phyloP scores from a whole-genome alignment of 2,329 filamentous ascomycete genomes.

The Neonectria punicea region DNA sequence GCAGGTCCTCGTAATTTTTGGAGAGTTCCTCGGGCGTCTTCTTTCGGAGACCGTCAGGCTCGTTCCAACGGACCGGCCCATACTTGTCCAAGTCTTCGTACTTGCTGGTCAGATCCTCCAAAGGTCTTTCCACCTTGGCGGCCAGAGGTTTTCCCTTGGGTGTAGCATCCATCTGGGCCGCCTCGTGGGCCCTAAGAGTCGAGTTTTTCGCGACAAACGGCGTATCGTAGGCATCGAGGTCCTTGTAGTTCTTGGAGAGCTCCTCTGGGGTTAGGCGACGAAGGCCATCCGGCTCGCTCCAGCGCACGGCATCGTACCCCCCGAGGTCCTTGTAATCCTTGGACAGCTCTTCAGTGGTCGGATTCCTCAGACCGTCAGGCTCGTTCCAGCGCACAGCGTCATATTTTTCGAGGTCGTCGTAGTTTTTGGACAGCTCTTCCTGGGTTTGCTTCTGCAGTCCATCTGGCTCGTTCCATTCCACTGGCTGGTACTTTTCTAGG shows the following conservation, averaged over 20 bases:
- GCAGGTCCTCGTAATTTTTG: conserved; percentile 53
- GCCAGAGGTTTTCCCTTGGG: conserved; percentile 51
- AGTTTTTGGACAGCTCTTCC: conserved; percentile 50
- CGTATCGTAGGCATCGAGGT: conserved; percentile 50
- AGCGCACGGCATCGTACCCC: conserved; percentile 49
- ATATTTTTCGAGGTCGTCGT: conserved; percentile 51
- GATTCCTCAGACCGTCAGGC: conserved; percentile 44
- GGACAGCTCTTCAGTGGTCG: conserved; percentile 47
- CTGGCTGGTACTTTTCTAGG: conserved; percentile 51
- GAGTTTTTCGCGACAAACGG: conserved; percentile 50
- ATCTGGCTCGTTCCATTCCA: conserved; percentile 49
- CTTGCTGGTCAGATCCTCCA: conserved; percentile 43
- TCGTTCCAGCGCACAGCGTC: conserved; percentile 45
- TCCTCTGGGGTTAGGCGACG: conserved; percentile 44
- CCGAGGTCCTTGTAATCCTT: conserved; percentile 55
- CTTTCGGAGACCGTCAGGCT: conserved; percentile 52
- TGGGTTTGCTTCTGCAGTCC: conserved; percentile 43
- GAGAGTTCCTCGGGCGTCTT: conserved; percentile 49
- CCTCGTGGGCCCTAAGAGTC: conserved; percentile 42
- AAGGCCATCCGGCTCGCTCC: conserved; percentile 47
- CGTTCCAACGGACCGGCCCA: conserved; percentile 50
- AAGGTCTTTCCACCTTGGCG: conserved; percentile 46
- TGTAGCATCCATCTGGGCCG: conserved; percentile 43
- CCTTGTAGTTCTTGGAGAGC: conserved; percentile 46
- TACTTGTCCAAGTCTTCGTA: conserved; percentile 58